Conservation (phyloP, 495 filamentous ascomycete species). For the Elasticomyces elasticus region DNA sequence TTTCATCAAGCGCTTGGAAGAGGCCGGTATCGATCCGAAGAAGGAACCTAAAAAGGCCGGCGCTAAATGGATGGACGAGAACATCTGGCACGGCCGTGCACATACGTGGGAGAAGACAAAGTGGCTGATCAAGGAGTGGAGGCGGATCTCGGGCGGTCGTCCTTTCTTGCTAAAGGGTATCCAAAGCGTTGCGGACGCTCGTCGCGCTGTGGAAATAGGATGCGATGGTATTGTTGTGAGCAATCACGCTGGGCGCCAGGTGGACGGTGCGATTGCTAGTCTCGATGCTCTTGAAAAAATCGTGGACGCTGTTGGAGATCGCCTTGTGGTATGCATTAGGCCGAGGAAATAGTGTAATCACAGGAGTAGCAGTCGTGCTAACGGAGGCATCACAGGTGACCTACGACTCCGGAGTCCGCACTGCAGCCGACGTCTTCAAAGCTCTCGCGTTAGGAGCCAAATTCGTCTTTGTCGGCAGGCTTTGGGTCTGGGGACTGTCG, state of each 20-base stretch:
- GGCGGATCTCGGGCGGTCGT: too few species aligned
- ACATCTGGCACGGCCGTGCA: slow-evolving; percentile 9
- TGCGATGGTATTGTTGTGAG: slow-evolving; percentile 46
- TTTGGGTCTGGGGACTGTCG: slow-evolving; percentile 28
- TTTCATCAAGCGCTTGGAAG: not conserved
- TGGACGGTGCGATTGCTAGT: slow-evolving; percentile 26
- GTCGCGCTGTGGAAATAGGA: slow-evolving; percentile 37
- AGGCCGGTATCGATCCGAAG: too few species aligned
- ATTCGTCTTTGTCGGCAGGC: slow-evolving; percentile 25
- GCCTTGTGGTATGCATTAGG: slow-evolving; percentile 24
- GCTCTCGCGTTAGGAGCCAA: slow-evolving; percentile 30
- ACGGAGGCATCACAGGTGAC: too few species aligned
- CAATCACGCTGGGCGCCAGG: slow-evolving; percentile 40
- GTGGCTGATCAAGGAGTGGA: slow-evolving; percentile 28
- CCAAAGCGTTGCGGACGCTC: slow-evolving; percentile 38
- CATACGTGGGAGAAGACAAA: slow-evolving; percentile 25
- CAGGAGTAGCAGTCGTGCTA: too few species aligned
- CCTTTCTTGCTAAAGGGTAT: slow-evolving; percentile 34
- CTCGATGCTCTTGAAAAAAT: slow-evolving; percentile 30
- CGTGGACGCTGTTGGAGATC: slow-evolving; percentile 25
- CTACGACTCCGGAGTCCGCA: slow-evolving; percentile 29
- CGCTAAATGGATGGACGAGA: too few species aligned
- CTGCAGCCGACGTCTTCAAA: slow-evolving; percentile 29
- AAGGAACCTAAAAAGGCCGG: too few species aligned
- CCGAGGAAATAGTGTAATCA: too few species aligned